A percentile compares a stretch with the other conserved stretches of the same genome.
Evolutionary conservation across 768 basidiomycete genomes (phyloP).

Genomic region (Rhodotorula kratochvilovae): DNA sequence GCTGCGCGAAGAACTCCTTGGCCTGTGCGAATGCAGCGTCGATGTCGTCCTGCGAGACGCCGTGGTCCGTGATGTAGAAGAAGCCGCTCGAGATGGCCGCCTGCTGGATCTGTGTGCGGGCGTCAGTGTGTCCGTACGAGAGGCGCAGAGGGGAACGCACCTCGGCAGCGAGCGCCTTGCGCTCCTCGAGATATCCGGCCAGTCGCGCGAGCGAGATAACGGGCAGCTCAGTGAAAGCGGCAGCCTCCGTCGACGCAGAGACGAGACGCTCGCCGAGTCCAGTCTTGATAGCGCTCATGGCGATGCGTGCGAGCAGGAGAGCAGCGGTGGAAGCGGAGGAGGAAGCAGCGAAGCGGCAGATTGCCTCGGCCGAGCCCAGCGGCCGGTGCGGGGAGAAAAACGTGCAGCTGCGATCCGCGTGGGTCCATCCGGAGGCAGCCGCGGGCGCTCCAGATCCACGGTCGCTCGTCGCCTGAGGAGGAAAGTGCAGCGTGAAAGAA

Average conservation of each 20-base stretch:
- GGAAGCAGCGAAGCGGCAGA: background rate
- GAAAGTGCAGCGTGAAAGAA: background rate
- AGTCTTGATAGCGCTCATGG: slow-evolving; percentile 23
- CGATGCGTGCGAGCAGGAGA: background rate
- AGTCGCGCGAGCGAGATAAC: slow-evolving; percentile 30
- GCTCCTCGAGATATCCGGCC: background rate
- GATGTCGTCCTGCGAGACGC: slow-evolving; percentile 32
- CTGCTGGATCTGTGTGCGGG: slow-evolving; percentile 10
- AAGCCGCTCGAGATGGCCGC: slow-evolving; percentile 26
- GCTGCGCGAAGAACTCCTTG: slow-evolving; percentile 36
- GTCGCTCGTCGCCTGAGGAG: background rate
- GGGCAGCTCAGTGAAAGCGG: slow-evolving; percentile 28
- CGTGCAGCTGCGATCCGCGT: too few species aligned
- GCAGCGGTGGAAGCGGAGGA: too few species aligned
- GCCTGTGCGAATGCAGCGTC: slow-evolving; percentile 38
- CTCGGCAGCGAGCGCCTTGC: slow-evolving; percentile 33
- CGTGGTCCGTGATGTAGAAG: slow-evolving; percentile 39
- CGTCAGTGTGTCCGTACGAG: background rate
- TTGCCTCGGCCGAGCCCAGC: background rate
- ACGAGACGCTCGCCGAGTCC: slow-evolving; percentile 33
- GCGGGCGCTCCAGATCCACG: too few species aligned
- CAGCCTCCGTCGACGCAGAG: slow-evolving; percentile 7
- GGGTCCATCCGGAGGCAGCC: too few species aligned
- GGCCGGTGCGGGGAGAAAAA: too few species aligned
- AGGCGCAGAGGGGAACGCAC: background rate